These are phyloP conservation scores for Candida maesae DNA, from an alignment of 805 yeast species.

Conservation along the genomic window DNA sequence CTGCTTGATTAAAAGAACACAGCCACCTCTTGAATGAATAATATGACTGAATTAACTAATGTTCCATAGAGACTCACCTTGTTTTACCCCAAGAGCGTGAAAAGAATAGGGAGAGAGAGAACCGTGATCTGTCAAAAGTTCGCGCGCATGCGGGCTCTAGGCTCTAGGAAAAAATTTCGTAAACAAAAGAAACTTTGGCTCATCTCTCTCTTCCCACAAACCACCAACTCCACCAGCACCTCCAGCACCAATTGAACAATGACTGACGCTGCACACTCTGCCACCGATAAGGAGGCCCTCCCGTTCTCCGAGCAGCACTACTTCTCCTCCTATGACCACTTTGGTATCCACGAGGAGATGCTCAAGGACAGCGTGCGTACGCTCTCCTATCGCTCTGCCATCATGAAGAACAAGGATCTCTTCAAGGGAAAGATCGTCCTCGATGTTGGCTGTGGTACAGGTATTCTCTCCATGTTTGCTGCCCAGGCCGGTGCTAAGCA, in stretches of 20 bases:
- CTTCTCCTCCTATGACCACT: slow-evolving; percentile 92
- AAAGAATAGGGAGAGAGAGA: too few species aligned
- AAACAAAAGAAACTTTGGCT: slow-evolving; percentile 7
- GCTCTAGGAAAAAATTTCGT: slow-evolving; percentile 10
- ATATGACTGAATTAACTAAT: too few species aligned
- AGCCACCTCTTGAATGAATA: too few species aligned
- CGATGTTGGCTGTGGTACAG: slow-evolving; percentile 99
- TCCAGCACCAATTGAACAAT: slow-evolving; percentile 8
- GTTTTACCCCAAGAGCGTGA: too few species aligned
- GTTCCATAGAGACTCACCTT: too few species aligned
- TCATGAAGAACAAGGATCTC: slow-evolving; percentile 79
- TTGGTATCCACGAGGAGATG: slow-evolving; percentile 99
- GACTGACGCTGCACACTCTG: slow-evolving; percentile 36
- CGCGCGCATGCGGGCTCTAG: not conserved
- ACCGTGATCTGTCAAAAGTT: not conserved
- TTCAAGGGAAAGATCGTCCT: slow-evolving; percentile 92
- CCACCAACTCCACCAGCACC: not conserved
- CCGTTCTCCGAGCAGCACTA: slow-evolving; percentile 87
- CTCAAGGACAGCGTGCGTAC: slow-evolving; percentile 94
- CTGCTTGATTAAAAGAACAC: too few species aligned
- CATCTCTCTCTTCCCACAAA: not conserved
- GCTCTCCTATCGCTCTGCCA: slow-evolving; percentile 85
- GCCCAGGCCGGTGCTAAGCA: slow-evolving; percentile 98
- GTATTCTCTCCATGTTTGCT: slow-evolving; percentile 96
- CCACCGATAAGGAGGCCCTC: slow-evolving; percentile 62